Evolutionary conservation across 129 eudicot genomes (phyloP).

Genomic region (Solidago caesia): DNA sequence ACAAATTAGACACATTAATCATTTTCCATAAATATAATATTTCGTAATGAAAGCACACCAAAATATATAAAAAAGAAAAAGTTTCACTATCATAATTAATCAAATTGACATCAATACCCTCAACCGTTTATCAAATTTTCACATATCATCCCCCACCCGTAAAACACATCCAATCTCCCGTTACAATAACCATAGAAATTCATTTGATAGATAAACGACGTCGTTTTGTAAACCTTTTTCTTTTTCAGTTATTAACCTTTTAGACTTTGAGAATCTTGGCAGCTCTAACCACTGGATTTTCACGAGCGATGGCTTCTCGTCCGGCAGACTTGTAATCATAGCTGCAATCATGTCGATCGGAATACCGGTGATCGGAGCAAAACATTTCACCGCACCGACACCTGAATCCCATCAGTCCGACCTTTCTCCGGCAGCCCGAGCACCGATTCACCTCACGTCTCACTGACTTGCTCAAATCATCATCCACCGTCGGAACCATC

Average conservation of each 20-base stretch:
- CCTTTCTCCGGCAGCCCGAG: slow-evolving; percentile 67
- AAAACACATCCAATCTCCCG: slow-evolving; percentile 27
- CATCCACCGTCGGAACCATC: neutral
- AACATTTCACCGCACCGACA: slow-evolving; percentile 84
- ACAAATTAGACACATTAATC: too few species aligned
- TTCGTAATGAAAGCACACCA: slow-evolving; percentile 26
- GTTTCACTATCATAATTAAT: slow-evolving; percentile 39
- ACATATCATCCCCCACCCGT: slow-evolving; percentile 37
- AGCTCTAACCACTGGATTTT: slow-evolving; percentile 82
- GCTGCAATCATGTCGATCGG: slow-evolving; percentile 89
- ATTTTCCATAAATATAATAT: slow-evolving; percentile 2
- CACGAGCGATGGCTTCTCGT: slow-evolving; percentile 77
- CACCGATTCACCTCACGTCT: slow-evolving; percentile 63
- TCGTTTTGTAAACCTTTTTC: neutral
- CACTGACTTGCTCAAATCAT: slow-evolving; percentile 15
- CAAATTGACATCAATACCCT: slow-evolving; percentile 68
- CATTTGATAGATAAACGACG: slow-evolving; percentile 24
- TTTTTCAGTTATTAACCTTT: neutral
- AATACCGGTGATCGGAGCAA: slow-evolving; percentile 78
- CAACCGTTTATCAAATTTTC: slow-evolving; percentile 37
- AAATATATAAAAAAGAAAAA: slow-evolving; percentile 15
- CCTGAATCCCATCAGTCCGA: slow-evolving; percentile 79
- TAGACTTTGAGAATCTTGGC: slow-evolving; percentile 76
- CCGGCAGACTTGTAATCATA: slow-evolving; percentile 85
- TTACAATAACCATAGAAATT: slow-evolving; percentile 19